Conservation (phyloP, 768 basidiomycete genomes). For the Amanita rubescens region DNA sequence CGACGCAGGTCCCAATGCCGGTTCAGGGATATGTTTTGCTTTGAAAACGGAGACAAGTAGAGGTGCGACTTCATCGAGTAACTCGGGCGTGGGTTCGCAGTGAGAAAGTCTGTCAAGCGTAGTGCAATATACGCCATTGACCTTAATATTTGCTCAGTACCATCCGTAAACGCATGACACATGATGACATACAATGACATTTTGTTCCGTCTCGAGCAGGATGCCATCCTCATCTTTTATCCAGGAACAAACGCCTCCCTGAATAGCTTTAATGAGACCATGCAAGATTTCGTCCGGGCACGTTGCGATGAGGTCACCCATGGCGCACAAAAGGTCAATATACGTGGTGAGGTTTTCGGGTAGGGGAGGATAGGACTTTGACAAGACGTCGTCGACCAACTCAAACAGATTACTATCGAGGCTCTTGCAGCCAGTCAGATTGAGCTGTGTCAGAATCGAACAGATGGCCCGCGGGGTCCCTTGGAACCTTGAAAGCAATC, state of each 20-base stretch:
- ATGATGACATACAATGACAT: slow-evolving; percentile 33
- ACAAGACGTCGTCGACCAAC: slow-evolving; percentile 23
- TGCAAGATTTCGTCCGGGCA: slow-evolving; percentile 22
- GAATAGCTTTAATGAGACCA: slow-evolving; percentile 27
- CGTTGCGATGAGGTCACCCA: slow-evolving; percentile 24
- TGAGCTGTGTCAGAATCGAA: slow-evolving; percentile 18
- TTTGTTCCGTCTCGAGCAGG: slow-evolving; percentile 38
- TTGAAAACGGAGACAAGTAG: slow-evolving; percentile 47
- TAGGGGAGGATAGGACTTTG: slow-evolving; percentile 25
- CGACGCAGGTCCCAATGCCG: slow-evolving; percentile 41
- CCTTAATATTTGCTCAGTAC: slow-evolving; percentile 16
- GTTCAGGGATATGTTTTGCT: slow-evolving; percentile 31
- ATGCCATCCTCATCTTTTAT: slow-evolving; percentile 37
- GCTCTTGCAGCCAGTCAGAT: slow-evolving; percentile 10
- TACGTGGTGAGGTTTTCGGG: slow-evolving; percentile 16
- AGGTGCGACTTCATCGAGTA: slow-evolving; percentile 31
- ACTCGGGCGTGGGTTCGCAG: slow-evolving; percentile 31
- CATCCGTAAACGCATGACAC: slow-evolving; percentile 2
- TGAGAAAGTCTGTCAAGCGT: slow-evolving; percentile 32
- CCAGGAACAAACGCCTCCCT: slow-evolving; percentile 40
- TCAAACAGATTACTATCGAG: slow-evolving; percentile 18
- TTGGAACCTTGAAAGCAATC: neutral
- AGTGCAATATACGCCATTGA: slow-evolving; percentile 35
- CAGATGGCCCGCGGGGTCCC: slow-evolving; percentile 16
- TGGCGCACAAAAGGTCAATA: slow-evolving; percentile 26